Percentiles rank a stretch among this genome's conserved stretches.
Conservation (phyloP, 2,329 filamentous ascomycete genomes). For the Chaetothyriales sp. region DNA sequence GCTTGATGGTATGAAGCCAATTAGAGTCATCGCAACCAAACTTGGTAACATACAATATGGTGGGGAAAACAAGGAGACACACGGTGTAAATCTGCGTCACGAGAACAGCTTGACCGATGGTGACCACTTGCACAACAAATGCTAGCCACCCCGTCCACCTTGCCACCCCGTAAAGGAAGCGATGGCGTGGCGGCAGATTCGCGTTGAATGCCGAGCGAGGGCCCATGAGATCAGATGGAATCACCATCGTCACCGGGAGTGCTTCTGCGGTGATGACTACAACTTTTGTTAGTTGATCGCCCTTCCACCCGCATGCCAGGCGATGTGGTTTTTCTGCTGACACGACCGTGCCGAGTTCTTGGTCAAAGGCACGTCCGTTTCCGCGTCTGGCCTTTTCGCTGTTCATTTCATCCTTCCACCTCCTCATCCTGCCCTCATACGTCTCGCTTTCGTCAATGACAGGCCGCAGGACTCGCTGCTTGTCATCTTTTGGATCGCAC, state of each 20-base stretch:
- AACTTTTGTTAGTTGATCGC: conserved; percentile 3
- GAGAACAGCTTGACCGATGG: conserved; percentile 11
- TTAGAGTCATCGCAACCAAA: conserved; percentile 12
- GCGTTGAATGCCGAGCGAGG: conserved; percentile 9
- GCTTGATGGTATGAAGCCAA: conserved; percentile 4
- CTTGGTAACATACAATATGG: conserved; percentile 7
- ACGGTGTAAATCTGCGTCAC: conserved; percentile 11
- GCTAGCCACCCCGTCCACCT: conserved; percentile 10
- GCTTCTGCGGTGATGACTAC: conserved; percentile 11
- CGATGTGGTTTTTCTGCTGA: background rate
- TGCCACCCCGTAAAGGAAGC: conserved; percentile 5
- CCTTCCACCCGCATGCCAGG: background rate
- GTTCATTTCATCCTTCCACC: no score
- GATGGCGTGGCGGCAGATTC: conserved; percentile 4
- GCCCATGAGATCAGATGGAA: conserved; percentile 9
- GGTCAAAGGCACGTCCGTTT: no score
- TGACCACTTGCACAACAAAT: conserved; percentile 12
- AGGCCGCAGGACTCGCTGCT: background rate
- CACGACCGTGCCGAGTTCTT: no score
- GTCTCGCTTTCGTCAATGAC: no score
- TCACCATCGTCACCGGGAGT: conserved; percentile 10
- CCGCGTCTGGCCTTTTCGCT: background rate
- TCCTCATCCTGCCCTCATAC: no score
- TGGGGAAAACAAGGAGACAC: conserved; percentile 10
- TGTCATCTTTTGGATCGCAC: background rate